A percentile compares a stretch with the other conserved stretches of the same genome.
Evolutionary conservation across 345 rosid species (phyloP).

Genomic region (Pseudoturritis turrita): DNA sequence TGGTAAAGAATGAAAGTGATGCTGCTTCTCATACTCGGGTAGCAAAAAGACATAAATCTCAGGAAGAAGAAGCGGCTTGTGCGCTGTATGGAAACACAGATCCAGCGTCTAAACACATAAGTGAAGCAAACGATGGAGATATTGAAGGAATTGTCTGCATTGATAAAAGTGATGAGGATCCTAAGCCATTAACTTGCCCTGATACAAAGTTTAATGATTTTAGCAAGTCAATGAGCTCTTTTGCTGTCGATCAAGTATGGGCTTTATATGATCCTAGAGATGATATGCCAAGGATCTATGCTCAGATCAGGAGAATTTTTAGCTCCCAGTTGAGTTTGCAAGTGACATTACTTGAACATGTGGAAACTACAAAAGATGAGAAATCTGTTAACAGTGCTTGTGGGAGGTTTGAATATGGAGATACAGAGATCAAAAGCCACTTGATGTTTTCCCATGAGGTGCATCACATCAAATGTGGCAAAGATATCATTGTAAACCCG

Average conservation of each 20-base stretch:
- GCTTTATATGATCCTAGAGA: constrained; percentile 64
- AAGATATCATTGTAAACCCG: constrained; percentile 44
- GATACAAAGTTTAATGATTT: constrained; percentile 57
- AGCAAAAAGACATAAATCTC: background rate
- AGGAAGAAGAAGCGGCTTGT: background rate
- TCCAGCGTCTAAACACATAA: background rate
- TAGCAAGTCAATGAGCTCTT: constrained; percentile 42
- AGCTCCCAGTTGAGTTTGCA: constrained; percentile 45
- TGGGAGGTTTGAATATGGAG: constrained; percentile 49
- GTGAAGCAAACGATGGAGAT: constrained; percentile 10
- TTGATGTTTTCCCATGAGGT: constrained; percentile 64
- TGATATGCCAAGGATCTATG: constrained; percentile 80
- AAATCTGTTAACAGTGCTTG: constrained; percentile 45
- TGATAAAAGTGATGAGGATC: background rate
- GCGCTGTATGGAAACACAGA: background rate
- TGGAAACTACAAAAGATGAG: background rate
- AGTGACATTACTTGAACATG: constrained; percentile 62
- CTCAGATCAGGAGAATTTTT: constrained; percentile 41
- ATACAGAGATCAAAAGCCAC: constrained; percentile 30
- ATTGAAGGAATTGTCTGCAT: background rate
- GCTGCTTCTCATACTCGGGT: constrained; percentile 14
- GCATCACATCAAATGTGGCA: constrained; percentile 8
- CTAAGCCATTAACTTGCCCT: constrained; percentile 29
- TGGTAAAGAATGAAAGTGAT: constrained; percentile 10
- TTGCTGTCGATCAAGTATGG: constrained; percentile 68